Base-by-base conservation (phyloP, 371 early-diverging fungal species). In the Lichtheimia corymbifera region DNA sequence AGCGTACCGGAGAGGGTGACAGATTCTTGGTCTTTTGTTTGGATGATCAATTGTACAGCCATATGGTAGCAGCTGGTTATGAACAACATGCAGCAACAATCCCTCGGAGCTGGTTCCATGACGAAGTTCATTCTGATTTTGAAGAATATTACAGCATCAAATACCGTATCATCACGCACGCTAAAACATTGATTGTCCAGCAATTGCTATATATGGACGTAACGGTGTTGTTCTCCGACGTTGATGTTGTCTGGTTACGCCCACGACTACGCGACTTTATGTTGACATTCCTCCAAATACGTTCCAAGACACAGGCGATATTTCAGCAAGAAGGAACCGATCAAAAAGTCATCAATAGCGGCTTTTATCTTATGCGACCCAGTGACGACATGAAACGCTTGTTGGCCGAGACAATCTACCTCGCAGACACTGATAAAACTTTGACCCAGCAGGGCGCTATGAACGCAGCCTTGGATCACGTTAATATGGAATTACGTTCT, bases 1-100 rank as follows among this genome's bases (percentile, higher is more conserved):
- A 71, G 41, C 66, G 67, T 3, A 74, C 75, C 0, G 61, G 65
- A 3, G 73, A 74, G 27, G 22, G 47, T 11, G 57, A 73, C 11
- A 79, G 70, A 35, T 79, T 73, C 44, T 14, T 79, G 4, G 71
- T 79, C 20, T 74, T 79, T 45, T 79, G 80, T 52, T 64, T 79
- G 24, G 80, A 79, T 49, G 64, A 74, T 11, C 66, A 76, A 25
- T 58, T 80, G 3, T 73, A 66, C 22, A 59, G 65, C 0, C 77
- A 76, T 28, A 55, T 79, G 18, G 59, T 47, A 4, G 43, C 59
- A 18, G 56, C 73, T n/a, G 77, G 77, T 13, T 71, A 74, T 51
- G 70, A 58, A 4, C 40, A 58, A 15, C 66, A 70, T 50, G 77
- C 77, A 4, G 58, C 73, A 0, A 58, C 53, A 2, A 72, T 79